Base-by-base conservation (phyloP, 2,329 filamentous ascomycete genomes). In the Exophiala lecanii-corni region DNA sequence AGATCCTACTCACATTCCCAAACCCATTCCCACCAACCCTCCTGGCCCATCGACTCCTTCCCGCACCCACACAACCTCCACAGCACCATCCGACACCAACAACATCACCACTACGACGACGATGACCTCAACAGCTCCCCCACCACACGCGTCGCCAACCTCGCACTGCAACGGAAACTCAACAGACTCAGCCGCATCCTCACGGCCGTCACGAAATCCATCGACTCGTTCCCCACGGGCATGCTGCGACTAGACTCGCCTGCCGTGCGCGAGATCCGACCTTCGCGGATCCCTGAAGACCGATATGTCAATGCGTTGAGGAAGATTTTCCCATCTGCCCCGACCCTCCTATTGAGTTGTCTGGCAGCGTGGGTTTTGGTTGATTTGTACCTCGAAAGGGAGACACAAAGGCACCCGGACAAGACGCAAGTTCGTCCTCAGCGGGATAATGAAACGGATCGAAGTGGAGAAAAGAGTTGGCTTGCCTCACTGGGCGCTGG, bases 331-430 rank as follows among this genome's bases (percentile, higher is more conserved):
- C 50, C 50, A 3, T 21, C 28, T 6, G 45, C 43, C 10, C 33
- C 41, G 4, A 16, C 21, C 4, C 25, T 39, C 7, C 32, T 49
- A 9, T 20, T 54, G 4, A 50, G 45, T 2, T 41, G 42, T n/a
- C 41, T 55, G 7, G 43, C 45, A 10, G 53, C 51, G 13, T 55
- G 51, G 49, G 40, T 55, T 7, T 31, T 54, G 4, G 23, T 55
- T 10, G 53, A 55, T 31, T 13, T 49, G n/a, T 50, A 51, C 23
- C 47, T 52, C 20, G 15, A 18, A 15, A n/a, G 17, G 35, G 28
- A 13, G 25, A 38, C 12, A 18, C 19, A 23, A 16, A 21, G 2
- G 23, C 41, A 36, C 31, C 20, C 15, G 31, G 5, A 28, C 25
- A 28, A 9, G 25, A 7, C 25, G 25, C 7, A 9, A 28, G n/a